These are phyloP conservation scores for Sequoiadendron giganteum DNA, from an alignment of 75 land plant species.

Conservation along the genomic window DNA sequence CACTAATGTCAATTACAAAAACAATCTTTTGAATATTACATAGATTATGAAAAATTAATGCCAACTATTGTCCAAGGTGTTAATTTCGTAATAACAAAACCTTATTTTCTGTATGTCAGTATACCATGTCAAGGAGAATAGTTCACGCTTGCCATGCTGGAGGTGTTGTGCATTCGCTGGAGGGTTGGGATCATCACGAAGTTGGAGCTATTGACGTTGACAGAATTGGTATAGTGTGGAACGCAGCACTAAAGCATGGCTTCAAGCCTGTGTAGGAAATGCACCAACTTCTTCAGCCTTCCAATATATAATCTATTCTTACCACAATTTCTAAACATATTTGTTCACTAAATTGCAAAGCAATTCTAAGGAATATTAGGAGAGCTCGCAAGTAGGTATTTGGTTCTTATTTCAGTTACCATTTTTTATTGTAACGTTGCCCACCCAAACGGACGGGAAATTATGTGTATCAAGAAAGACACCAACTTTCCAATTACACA, in stretches of 20 bases:
- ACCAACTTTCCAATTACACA: too few relatives aligned
- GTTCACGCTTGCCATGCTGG: constrained; percentile 99
- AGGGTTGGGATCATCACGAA: constrained; percentile 83
- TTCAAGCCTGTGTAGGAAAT: constrained; percentile 29
- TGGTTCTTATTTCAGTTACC: not conserved
- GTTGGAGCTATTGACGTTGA: constrained; percentile 80
- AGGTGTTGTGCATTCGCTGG: constrained; percentile 71
- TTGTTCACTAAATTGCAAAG: not conserved
- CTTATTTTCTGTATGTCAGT: constrained; percentile 33
- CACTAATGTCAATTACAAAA: too few relatives aligned
- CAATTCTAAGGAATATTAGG: not conserved
- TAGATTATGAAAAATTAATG: too few relatives aligned
- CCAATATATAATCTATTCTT: not conserved
- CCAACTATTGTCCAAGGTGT: not conserved
- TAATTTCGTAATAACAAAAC: not conserved
- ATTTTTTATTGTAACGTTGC: constrained; percentile 1
- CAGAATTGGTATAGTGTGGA: constrained; percentile 72
- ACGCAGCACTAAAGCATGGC: constrained; percentile 73
- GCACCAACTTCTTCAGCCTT: not conserved
- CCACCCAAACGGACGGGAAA: not conserved
- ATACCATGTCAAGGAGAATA: constrained; percentile 67
- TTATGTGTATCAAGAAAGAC: too few relatives aligned
- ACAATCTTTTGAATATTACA: too few relatives aligned
- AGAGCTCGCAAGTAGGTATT: not conserved
- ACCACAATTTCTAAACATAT: not conserved